A percentile compares a stretch with the other conserved stretches of the same genome.
Evolutionary conservation across 352 stramenopile species (phyloP).

Genomic region (Aphanomyces stellatus): DNA sequence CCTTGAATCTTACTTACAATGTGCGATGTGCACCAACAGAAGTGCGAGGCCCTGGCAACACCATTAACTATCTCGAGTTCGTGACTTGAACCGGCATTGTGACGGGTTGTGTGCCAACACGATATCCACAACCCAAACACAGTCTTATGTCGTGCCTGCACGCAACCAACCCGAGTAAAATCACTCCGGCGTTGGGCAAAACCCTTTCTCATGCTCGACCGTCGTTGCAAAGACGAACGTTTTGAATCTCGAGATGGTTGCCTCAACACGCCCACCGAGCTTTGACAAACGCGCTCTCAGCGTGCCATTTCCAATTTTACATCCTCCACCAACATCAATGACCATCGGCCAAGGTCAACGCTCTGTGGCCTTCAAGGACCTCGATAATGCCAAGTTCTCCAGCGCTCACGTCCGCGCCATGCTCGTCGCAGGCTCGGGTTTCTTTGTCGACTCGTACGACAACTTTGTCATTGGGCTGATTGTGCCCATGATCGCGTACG

Average conservation of each 20-base stretch:
- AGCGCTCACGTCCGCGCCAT: slow-evolving; percentile 38
- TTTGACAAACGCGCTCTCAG: neutral
- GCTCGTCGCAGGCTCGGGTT: slow-evolving; percentile 36
- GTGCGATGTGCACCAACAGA: too few species aligned
- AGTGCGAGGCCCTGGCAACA: too few species aligned
- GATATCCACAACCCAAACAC: neutral
- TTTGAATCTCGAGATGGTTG: neutral
- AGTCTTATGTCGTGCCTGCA: neutral
- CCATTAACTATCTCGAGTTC: too few species aligned
- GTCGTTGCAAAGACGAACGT: too few species aligned
- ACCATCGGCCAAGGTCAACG: neutral
- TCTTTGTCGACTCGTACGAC: slow-evolving; percentile 50
- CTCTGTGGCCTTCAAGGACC: neutral
- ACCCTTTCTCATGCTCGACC: too few species aligned
- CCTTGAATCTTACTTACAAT: too few species aligned
- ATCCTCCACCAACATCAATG: neutral
- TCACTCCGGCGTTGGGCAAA: too few species aligned
- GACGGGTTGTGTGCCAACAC: neutral
- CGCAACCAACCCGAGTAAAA: neutral
- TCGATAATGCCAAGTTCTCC: slow-evolving; percentile 44
- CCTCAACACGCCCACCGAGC: neutral
- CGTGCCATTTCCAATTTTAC: neutral
- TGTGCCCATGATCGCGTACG: slow-evolving; percentile 38
- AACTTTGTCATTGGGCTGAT: slow-evolving; percentile 46
- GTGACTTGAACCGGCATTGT: too few species aligned